Evolutionary conservation across 1,284 basidiomycete genomes (phyloP), one percentile per base, ranked within the genome.

Genomic region (Clitocybe nebularis): DNA sequence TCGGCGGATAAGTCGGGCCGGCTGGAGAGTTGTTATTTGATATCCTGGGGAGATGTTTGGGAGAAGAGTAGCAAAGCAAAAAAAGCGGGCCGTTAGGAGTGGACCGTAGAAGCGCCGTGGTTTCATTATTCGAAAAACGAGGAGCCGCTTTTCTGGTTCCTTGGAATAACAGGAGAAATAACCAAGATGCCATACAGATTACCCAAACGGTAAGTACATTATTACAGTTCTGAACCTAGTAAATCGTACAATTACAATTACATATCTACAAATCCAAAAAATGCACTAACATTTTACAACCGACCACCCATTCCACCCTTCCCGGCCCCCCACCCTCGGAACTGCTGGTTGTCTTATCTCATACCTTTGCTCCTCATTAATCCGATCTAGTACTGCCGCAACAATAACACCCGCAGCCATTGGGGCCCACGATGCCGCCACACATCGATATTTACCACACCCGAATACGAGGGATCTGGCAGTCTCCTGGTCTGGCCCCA

Each of bases 401-500:
- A 63, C 61, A 24, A 79, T 61, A 2, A 76, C 49, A 0, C 62
- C 77, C 1, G 66, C 70, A 2, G 72, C 72, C 40, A 71, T 63
- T 0, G 74, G 68, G 3, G 70, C 77, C 67, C 76, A 77, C 2
- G 55, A 57, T 13, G 53, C 55, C 0, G 71, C 77, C 3, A 72
- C 60, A 36, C 78, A 80, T 11, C 56, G 61, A 3, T 70, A 48
- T 2, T 49, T 54, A 1, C 67, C 71, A 33, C 54, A 49, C 1
- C 77, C 78, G 48, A 80, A 80, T 0, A 70, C 60, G 9, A 72
- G 60, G 21, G 63, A 14, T 28, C 63, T 49, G 7, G 58, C 33
- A 22, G 49, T 55, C 30, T 51, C 47, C 43, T 57, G 54, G 19
- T 59, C 49, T 10, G 2, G 14, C 1, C 35, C 28, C 7, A 50